A percentile compares a stretch with the other conserved stretches of the same genome.
These are phyloP conservation scores for Thelonectria rubi DNA, from an alignment of 2,329 filamentous ascomycete genomes.

Conservation along the genomic window DNA sequence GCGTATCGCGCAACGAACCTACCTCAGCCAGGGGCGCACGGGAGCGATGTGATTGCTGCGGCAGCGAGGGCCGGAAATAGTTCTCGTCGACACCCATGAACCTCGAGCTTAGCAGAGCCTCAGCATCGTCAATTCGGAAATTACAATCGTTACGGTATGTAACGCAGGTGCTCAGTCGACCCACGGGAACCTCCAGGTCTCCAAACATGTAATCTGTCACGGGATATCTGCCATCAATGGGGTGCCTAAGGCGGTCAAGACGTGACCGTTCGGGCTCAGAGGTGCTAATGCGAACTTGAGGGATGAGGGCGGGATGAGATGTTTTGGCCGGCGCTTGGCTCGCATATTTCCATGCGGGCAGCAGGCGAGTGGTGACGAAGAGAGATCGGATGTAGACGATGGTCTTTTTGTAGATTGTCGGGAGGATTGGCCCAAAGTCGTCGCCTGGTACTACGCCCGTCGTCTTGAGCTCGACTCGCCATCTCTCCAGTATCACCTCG, in stretches of 20 bases:
- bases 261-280: conserved; percentile 64
- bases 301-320: conserved; percentile 71
- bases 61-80: conserved; percentile 82
- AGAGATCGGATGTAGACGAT: conserved; percentile 94
- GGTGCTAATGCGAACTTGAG: conserved; percentile 82
- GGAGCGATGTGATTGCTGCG: conserved; percentile 58
- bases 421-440: conserved; percentile 72
- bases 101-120: conserved; percentile 88
- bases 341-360: conserved; percentile 87
- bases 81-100: conserved; percentile 93
- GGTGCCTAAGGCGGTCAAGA: conserved; percentile 69
- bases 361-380: conserved; percentile 80
- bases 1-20: conserved; percentile 78
- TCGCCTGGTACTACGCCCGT: conserved; percentile 58
- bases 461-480: conserved; percentile 81
- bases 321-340: conserved; percentile 77
- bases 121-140: conserved; percentile 90
- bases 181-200: conserved; percentile 85
- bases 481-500: conserved; percentile 88
- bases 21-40: conserved; percentile 60
- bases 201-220: conserved; percentile 83
- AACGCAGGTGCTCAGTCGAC: conserved; percentile 82
- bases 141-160: conserved; percentile 88
- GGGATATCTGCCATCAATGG: conserved; percentile 51
- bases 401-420: conserved; percentile 95